These are phyloP conservation scores for Monosporascus sp. DNA, from an alignment of 2,329 filamentous ascomycete species.

Conservation along the genomic window DNA sequence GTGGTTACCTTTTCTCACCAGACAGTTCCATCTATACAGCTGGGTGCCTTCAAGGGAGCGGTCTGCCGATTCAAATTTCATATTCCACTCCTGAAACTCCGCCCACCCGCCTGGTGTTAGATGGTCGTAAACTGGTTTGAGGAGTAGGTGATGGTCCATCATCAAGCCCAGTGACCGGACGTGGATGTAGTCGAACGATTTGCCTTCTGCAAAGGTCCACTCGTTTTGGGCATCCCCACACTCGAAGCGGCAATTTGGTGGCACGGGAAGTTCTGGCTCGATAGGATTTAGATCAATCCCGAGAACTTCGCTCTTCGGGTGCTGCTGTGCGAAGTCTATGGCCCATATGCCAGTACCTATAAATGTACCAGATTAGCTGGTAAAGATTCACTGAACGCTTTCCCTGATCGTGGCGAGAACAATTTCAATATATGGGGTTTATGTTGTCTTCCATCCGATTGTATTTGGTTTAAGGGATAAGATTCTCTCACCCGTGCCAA, in stretches of 20 bases:
- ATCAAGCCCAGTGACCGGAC: constrained; percentile 28
- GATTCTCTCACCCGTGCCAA: constrained; percentile 18
- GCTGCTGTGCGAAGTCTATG: constrained; percentile 21
- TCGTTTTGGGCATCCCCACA: constrained; percentile 22
- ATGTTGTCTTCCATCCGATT: too few species aligned
- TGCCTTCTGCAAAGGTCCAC: constrained; percentile 17
- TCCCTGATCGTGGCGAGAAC: too few species aligned
- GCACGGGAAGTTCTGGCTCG: constrained; percentile 14
- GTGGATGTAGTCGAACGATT: constrained; percentile 27
- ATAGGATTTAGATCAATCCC: constrained; percentile 28
- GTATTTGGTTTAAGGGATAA: background rate
- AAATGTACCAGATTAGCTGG: background rate
- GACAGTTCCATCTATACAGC: constrained; percentile 25
- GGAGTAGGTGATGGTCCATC: constrained; percentile 17
- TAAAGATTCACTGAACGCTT: too few species aligned
- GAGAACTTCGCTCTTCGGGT: constrained; percentile 22
- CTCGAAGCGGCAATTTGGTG: constrained; percentile 25
- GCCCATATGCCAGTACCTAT: constrained; percentile 22
- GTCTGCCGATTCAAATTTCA: constrained; percentile 27
- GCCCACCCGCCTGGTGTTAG: constrained; percentile 30
- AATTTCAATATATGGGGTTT: too few species aligned
- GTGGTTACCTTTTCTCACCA: constrained; percentile 20
- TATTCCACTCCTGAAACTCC: constrained; percentile 32
- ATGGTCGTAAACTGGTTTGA: constrained; percentile 27
- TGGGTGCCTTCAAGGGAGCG: constrained; percentile 26